Base-by-base conservation (phyloP, 129 eudicot species). In the Escallonia herrerae region DNA sequence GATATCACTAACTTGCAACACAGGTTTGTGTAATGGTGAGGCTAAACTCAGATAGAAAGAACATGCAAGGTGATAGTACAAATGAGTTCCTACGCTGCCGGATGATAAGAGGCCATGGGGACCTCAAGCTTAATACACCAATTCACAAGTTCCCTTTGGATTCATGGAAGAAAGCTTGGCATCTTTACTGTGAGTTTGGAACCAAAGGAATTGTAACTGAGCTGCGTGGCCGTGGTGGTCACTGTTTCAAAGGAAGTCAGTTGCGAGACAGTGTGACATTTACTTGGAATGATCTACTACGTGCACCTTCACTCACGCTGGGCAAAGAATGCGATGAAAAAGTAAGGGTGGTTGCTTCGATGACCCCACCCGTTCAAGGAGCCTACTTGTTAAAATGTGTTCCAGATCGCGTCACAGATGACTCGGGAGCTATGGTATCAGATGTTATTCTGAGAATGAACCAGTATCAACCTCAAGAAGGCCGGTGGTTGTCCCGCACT, bases 311-410 rank as follows among this genome's bases (percentile, higher is more conserved):
- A 7, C 89, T 93, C 44, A 75, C 80, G 56, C 66, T 74, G 5
- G 79, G 75, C 4, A 82, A 82, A 69, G 82, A 83, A 64, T 50
- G 80, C 56, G 86, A 70, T 42, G 71, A 64, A 46, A 77, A 43
- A 73, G 61, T 73, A 40, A 83, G 84, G 76, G 80, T 73, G 39
- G 50, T 77, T 22, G 76, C 86, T 39, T 93, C 98, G 4, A 83
- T 93, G 46, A 93, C 98, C 62, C 96, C 98, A n/a, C 98, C 98
- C 22, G 95, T 84, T 43, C 98, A 93, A 86, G 98, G 81, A 3
- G 72, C 98, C 0, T 93, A 93, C 66, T 78, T 93, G 72, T 51
- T 93, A 65, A 93, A 88, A 78, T 88, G 96, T 46, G 95, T 93
- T 40, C 91, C 98, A 0, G 98, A 93, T 33, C 77, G 96, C 10